Evolutionary conservation across 148 eudicot species (phyloP), one percentile per base, ranked within the genome.

Genomic region (Camellia lanceoleosa): DNA sequence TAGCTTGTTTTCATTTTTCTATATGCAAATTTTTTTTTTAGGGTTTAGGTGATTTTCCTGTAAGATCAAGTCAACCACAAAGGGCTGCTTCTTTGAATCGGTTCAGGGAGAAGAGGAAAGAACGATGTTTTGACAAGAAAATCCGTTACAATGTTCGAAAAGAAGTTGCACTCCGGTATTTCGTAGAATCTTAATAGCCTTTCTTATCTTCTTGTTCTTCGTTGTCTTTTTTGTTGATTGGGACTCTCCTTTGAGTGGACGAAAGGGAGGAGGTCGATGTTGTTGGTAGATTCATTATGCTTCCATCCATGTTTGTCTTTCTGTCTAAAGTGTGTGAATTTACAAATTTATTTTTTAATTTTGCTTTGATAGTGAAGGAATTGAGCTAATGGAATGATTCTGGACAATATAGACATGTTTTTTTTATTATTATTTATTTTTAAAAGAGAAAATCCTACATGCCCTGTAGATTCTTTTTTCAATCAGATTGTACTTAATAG

Each of bases 31-130:
- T 30, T 46, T 19, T 19, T 71, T 30, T 30, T 30, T 59, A 94
- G 98, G 86, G 85, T 80, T 68, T 83, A 81, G 77, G 86, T 84
- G 95, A 89, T 74, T 88, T 79, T 78, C 89, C 92, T 46, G 89
- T 61, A 74, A 88, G 91, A 78, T 83, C 87, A 11, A 92, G 86
- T 86, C 95, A 88, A 49, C 91, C 94, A 41, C 95, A 91, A 62
- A 82, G 98, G 80, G 91, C 88, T 82, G 98, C 98, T 23, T 94
- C 98, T 46, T 86, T 94, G 79, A 85, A 83, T 85, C 90, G 98
- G 82, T 94, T 92, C 77, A 89, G 98, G 68, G 95, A 94, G 80
- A 94, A 94, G 91, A 89, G 95, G 81, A 94, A 93, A 83, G 98
- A 92, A 69, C 87, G 98, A 79, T 88, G 92, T 77, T 94, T 92